Conservation (phyloP, 805 yeast species). For the Metschnikowia anglica region DNA sequence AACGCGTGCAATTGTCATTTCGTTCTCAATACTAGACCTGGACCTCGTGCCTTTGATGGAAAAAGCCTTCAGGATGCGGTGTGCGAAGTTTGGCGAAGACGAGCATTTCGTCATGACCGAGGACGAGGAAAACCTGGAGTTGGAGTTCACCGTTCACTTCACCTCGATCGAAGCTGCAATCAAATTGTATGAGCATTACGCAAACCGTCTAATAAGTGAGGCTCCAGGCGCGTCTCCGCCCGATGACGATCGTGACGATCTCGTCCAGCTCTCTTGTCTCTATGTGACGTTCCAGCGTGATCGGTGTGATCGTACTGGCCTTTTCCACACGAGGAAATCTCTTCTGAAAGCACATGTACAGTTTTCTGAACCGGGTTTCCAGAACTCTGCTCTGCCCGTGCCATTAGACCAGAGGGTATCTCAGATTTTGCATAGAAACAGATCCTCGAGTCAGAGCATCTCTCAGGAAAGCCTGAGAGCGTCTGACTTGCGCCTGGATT, state of each 20-base stretch:
- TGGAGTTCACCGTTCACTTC: slow-evolving; percentile 34
- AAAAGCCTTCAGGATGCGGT: slow-evolving; percentile 28
- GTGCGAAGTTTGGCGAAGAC: slow-evolving; percentile 42
- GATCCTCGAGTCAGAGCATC: slow-evolving; percentile 1
- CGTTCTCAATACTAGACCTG: slow-evolving; percentile 12
- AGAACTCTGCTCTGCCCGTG: neutral
- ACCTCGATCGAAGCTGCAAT: slow-evolving; percentile 48
- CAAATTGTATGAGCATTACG: slow-evolving; percentile 39
- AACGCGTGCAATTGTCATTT: slow-evolving; percentile 33
- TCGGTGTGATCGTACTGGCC: slow-evolving; percentile 34
- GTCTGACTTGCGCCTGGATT: slow-evolving; percentile 7
- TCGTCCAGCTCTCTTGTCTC: slow-evolving; percentile 18
- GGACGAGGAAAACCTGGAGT: slow-evolving; percentile 9
- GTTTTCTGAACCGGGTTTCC: neutral
- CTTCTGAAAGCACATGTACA: neutral
- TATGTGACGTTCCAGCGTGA: slow-evolving; percentile 32
- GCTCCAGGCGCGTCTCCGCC: slow-evolving; percentile 16
- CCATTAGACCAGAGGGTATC: neutral
- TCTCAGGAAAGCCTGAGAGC: slow-evolving; percentile 9
- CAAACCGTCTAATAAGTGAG: slow-evolving; percentile 24
- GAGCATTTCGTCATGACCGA: slow-evolving; percentile 32
- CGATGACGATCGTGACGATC: slow-evolving; percentile 16
- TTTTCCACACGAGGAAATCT: neutral
- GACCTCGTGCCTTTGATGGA: slow-evolving; percentile 19
- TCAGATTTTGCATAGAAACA: neutral